Percentiles rank a stretch among this genome's conserved stretches.
These are phyloP conservation scores for Syzygium malaccense DNA, from an alignment of 441 rosid species.

Conservation along the genomic window DNA sequence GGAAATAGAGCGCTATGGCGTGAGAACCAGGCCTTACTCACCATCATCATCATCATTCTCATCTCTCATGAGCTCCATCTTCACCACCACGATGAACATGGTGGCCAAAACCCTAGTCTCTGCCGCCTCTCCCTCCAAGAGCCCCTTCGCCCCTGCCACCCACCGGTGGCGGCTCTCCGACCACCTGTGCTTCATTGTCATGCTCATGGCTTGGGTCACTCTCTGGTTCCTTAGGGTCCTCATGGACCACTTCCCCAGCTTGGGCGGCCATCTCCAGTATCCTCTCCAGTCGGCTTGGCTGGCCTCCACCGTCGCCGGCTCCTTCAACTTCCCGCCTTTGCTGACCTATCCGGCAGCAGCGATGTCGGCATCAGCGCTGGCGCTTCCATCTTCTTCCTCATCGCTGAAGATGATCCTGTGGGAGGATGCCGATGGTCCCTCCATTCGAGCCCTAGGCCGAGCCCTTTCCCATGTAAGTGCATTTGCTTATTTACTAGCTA, in stretches of 20 bases:
- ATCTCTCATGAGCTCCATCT: slow-evolving; percentile 38
- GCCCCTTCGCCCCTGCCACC: slow-evolving; percentile 12
- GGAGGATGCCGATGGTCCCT: slow-evolving; percentile 39
- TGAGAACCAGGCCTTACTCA: slow-evolving; percentile 14
- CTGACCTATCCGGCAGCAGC: background rate
- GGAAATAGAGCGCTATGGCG: slow-evolving; percentile 2
- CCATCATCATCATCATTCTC: background rate
- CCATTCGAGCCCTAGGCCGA: slow-evolving; percentile 50
- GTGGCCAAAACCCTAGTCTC: slow-evolving; percentile 56
- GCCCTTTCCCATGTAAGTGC: slow-evolving; percentile 67
- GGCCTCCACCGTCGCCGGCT: background rate
- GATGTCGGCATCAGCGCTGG: slow-evolving; percentile 2
- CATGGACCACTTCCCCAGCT: slow-evolving; percentile 44
- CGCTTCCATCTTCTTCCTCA: slow-evolving; percentile 18
- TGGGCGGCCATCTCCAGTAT: slow-evolving; percentile 6
- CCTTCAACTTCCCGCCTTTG: slow-evolving; percentile 7
- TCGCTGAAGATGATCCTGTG: slow-evolving; percentile 34
- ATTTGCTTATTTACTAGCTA: background rate
- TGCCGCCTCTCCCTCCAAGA: slow-evolving; percentile 37
- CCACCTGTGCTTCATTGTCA: slow-evolving; percentile 59
- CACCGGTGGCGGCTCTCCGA: slow-evolving; percentile 52
- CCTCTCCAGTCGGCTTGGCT: background rate
- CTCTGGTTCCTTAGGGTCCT: slow-evolving; percentile 54
- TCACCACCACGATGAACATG: slow-evolving; percentile 55
- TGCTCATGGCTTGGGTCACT: slow-evolving; percentile 51